Conservation (phyloP, 2,329 filamentous ascomycete genomes). For the Coniochaeta sp. region DNA sequence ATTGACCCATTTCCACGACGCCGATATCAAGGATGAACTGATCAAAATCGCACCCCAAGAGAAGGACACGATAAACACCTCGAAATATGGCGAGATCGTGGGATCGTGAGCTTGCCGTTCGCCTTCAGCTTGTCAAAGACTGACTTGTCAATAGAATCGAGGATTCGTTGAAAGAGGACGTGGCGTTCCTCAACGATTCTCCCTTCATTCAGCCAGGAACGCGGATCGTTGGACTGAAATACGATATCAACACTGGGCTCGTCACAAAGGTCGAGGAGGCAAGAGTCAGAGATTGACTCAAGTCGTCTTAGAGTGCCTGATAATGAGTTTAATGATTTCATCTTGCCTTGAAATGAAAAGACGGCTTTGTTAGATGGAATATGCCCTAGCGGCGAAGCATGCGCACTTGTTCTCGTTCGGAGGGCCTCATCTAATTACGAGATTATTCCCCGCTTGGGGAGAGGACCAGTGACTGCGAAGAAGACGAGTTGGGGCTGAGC, state of each 20-base stretch:
- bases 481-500: no score
- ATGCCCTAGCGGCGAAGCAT: no score
- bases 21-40: background rate
- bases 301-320: background rate
- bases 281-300: background rate
- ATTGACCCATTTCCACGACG: background rate
- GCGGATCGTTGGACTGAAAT: background rate
- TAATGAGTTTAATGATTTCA: no score
- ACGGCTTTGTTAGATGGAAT: no score
- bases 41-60: background rate
- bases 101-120: background rate
- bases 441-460: no score
- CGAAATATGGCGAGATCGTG: background rate
- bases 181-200: background rate
- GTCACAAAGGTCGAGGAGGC: conserved; percentile 15
- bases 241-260: background rate
- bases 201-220: background rate
- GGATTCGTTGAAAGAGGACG: background rate
- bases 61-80: background rate
- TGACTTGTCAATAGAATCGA: background rate
- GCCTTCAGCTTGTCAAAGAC: no score
- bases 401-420: no score
- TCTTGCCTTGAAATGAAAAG: no score
- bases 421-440: no score
- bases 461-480: no score